Conservation (phyloP, 2,329 filamentous ascomycete species). For the Penicillium aurantiogriseum region DNA sequence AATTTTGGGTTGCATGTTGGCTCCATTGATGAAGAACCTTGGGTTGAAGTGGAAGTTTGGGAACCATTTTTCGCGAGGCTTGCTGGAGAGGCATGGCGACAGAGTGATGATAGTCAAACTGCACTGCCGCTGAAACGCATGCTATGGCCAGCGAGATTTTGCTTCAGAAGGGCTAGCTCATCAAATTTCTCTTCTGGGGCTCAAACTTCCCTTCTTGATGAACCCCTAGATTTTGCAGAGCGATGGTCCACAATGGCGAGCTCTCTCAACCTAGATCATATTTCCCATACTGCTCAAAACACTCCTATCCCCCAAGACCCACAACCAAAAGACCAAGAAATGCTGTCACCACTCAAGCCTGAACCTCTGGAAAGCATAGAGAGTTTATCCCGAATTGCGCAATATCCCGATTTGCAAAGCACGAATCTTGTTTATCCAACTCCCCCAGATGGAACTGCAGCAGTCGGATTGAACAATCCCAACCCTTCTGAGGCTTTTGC, state of each 20-base stretch:
- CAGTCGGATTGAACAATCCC: conserved; percentile 30
- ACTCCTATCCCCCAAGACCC: conserved; percentile 21
- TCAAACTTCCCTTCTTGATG: conserved; percentile 24
- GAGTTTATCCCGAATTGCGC: conserved; percentile 40
- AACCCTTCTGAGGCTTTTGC: conserved; percentile 32
- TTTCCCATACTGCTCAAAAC: conserved; percentile 18
- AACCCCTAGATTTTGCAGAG: conserved; percentile 46
- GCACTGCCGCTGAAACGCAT: conserved; percentile 41
- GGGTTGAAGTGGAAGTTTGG: conserved; percentile 45
- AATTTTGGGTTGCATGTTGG: conserved; percentile 37
- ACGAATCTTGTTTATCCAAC: conserved; percentile 53
- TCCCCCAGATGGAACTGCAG: conserved; percentile 50
- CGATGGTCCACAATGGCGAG: conserved; percentile 38
- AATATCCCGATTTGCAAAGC: conserved; percentile 42
- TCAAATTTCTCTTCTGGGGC: conserved; percentile 19
- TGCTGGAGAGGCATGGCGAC: conserved; percentile 33
- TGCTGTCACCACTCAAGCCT: conserved; percentile 20
- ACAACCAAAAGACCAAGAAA: conserved; percentile 26
- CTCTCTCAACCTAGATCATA: conserved; percentile 21
- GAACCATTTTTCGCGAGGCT: conserved; percentile 41
- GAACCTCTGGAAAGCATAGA: conserved; percentile 34
- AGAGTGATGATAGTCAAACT: conserved; percentile 28
- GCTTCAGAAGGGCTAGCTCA: conserved; percentile 38
- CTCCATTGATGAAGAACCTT: conserved; percentile 33
- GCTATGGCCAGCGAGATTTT: conserved; percentile 46